Percentiles rank a stretch among this genome's conserved stretches.
phyloP scores from a whole-genome alignment of 805 yeast genomes.

The Candida piceae region DNA sequence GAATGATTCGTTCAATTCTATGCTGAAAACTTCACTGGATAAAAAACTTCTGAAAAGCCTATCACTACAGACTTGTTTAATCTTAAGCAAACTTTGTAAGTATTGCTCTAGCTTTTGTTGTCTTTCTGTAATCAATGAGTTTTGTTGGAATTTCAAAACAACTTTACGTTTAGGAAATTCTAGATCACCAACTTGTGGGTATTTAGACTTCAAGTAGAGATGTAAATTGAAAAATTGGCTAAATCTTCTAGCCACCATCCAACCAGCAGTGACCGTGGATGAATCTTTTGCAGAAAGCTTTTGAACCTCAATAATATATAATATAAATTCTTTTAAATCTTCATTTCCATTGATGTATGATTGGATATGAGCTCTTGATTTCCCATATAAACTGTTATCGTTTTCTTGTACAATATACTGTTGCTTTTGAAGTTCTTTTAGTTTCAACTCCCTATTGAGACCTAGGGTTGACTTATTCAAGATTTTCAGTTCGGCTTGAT shows the following conservation, averaged over 20 bases:
- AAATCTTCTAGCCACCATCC: slow-evolving; percentile 89
- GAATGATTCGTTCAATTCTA: slow-evolving; percentile 16
- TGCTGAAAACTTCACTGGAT: slow-evolving; percentile 60
- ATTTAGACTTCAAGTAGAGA: slow-evolving; percentile 51
- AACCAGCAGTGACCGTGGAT: slow-evolving; percentile 54
- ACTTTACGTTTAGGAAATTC: slow-evolving; percentile 59
- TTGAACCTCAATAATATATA: slow-evolving; percentile 75
- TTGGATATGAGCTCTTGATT: slow-evolving; percentile 50
- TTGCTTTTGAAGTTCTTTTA: slow-evolving; percentile 70
- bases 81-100: slow-evolving; percentile 47
- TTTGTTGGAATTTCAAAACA: slow-evolving; percentile 68
- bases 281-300: slow-evolving; percentile 32
- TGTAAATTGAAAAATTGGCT: slow-evolving; percentile 77
- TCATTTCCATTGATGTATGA: slow-evolving; percentile 54
- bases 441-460: slow-evolving; percentile 64
- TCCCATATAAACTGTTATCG: slow-evolving; percentile 70
- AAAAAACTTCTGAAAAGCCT: slow-evolving; percentile 69
- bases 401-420: slow-evolving; percentile 80
- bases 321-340: slow-evolving; percentile 53
- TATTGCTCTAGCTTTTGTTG: slow-evolving; percentile 58
- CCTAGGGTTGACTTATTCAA: slow-evolving; percentile 63
- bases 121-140: slow-evolving; percentile 59
- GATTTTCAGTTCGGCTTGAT: slow-evolving; percentile 61
- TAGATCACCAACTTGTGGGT: slow-evolving; percentile 44
- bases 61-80: slow-evolving; percentile 70